Conservation (phyloP, 768 basidiomycete species). For the Lactifluus rugatus region DNA sequence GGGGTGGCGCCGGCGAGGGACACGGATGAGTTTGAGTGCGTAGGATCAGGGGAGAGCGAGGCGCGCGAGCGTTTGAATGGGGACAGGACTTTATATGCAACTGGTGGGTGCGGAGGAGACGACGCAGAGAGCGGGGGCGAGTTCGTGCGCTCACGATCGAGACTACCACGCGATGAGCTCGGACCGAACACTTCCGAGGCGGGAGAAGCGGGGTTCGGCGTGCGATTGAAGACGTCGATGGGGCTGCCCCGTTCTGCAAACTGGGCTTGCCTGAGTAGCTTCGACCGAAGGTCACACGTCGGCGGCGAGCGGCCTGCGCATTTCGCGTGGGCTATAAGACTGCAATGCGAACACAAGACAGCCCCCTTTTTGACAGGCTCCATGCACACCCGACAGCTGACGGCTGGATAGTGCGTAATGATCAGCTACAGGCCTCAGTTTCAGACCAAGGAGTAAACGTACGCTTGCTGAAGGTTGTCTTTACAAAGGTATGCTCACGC, state of each 20-base stretch:
- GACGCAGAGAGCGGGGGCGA: neutral
- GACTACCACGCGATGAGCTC: constrained; percentile 13
- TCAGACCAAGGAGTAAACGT: constrained; percentile 26
- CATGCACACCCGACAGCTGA: constrained; percentile 79
- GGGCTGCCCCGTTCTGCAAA: constrained; percentile 63
- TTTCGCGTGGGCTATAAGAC: constrained; percentile 76
- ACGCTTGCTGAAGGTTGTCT: constrained; percentile 91
- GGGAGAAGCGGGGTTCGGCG: constrained; percentile 29
- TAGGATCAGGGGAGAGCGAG: constrained; percentile 13
- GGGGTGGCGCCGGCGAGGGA: constrained; percentile 4
- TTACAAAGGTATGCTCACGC: constrained; percentile 76
- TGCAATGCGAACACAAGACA: constrained; percentile 82
- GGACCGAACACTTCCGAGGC: constrained; percentile 10
- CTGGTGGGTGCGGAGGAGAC: constrained; percentile 16
- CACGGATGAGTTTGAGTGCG: constrained; percentile 16
- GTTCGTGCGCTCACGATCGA: constrained; percentile 8
- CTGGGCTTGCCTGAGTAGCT: constrained; percentile 68
- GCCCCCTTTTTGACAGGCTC: constrained; percentile 75
- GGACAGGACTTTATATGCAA: constrained; percentile 24
- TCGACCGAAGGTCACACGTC: constrained; percentile 73
- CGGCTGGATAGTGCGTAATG: constrained; percentile 39
- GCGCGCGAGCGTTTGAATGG: constrained; percentile 18
- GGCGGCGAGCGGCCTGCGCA: constrained; percentile 66
- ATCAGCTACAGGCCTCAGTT: neutral
- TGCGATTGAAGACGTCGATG: constrained; percentile 44